These are phyloP conservation scores for Vitellaria paradoxa DNA, from an alignment of 179 eudicot genomes.

Conservation along the genomic window DNA sequence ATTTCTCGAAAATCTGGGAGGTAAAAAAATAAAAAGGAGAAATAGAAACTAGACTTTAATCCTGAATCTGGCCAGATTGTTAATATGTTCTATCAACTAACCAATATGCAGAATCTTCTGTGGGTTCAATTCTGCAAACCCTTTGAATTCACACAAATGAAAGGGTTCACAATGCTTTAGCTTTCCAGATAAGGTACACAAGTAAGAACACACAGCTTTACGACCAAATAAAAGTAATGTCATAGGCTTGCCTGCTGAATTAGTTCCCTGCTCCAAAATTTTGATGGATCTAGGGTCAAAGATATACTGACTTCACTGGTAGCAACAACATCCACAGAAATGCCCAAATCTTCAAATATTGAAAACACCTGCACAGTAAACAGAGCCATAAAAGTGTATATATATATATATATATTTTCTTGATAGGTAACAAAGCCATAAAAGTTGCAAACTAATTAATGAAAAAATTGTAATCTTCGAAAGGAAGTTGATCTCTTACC, in stretches of 20 bases:
- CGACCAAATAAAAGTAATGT: neutral
- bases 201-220: neutral
- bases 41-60: too few relatives aligned
- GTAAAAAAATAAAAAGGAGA: too few relatives aligned
- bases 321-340: conserved; percentile 96
- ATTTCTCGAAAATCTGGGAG: too few relatives aligned
- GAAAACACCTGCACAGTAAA: conserved; percentile 53
- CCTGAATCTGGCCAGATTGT: too few relatives aligned
- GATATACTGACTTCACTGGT: conserved; percentile 98
- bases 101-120: too few relatives aligned
- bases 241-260: conserved; percentile 93
- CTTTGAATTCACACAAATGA: too few relatives aligned
- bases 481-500: conserved; percentile 34
- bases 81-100: too few relatives aligned
- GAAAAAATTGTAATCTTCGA: neutral
- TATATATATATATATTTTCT: too few relatives aligned
- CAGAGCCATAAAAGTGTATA: too few relatives aligned
- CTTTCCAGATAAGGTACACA: neutral
- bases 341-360: conserved; percentile 75
- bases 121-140: too few relatives aligned
- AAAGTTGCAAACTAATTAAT: neutral
- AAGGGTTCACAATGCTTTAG: neutral
- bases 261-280: conserved; percentile 95
- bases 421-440: too few relatives aligned
- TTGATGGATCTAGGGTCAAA: conserved; percentile 89